Evolutionary conservation across 2,329 filamentous ascomycete genomes (phyloP), one percentile per base, ranked within the genome.

Genomic region (Ophiostoma populinum): DNA sequence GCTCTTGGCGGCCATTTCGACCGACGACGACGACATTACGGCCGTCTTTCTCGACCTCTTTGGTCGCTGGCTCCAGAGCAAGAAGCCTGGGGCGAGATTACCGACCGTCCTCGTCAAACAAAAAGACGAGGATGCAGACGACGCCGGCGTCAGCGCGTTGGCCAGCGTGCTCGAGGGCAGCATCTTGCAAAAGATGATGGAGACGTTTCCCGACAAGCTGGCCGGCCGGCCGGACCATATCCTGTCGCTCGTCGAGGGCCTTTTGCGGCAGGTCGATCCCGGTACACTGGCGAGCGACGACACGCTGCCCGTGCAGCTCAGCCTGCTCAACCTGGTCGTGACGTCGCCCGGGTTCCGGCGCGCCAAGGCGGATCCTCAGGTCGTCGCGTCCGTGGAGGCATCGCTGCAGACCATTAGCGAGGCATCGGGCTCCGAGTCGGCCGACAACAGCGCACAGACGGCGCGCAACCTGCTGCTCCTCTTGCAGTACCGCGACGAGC

Each of bases 161-260:
- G 48, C 48, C 5, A 58, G 61, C 4, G 54, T 83, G 1, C 51
- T 65, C 6, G 63, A 78, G 42, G 60, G 73, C 5, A 71, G 71
- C 32, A 53, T 80, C 1, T 58, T 81, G 7, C 73, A 80, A 46
- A 65, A 63, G 22, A 63, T 83, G 53, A 70, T 81, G 51, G 65
- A 69, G 17, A 63, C 58, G 30, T 65, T 75, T 30, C 65, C 73
- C 1, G 67, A 75, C 16, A 72, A 69, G 41, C 60, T 83, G 10
- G 65, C 77, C 20, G 64, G 62, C 21, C 67, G 72, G 38, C 75
- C 77, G 2, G 64, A 65, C 28, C 71, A 79, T 44, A 61, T 80
- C 6, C 55, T 83, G 2, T 65, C 72, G 30, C 61, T 85, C 2
- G 64, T 76, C 32, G 59, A 61, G 34, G 65, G 77, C 37, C 61